Conservation (phyloP, 768 basidiomycete species). For the Calocera viscosa region DNA sequence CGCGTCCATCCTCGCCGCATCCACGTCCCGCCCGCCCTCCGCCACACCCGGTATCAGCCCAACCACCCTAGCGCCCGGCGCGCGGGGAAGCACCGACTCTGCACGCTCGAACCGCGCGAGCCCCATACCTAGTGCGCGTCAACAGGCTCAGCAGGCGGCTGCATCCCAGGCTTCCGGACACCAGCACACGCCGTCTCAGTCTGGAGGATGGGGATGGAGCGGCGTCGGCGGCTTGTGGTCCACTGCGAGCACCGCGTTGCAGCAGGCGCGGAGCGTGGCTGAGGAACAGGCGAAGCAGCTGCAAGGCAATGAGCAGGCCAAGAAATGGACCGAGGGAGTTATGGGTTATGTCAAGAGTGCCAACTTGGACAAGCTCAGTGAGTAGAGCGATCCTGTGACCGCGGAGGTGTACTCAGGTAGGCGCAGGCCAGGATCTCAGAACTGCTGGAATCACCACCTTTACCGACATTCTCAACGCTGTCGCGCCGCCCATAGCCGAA, state of each 20-base stretch:
- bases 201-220: slow-evolving; percentile 60
- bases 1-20: slow-evolving; percentile 18
- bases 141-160: slow-evolving; percentile 16
- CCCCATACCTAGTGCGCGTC: slow-evolving; percentile 2
- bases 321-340: slow-evolving; percentile 77
- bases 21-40: slow-evolving; percentile 31
- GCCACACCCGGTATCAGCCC: slow-evolving; percentile 16
- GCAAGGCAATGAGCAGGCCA: slow-evolving; percentile 65
- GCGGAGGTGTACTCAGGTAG: slow-evolving; percentile 9
- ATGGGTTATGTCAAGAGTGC: slow-evolving; percentile 78
- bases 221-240: slow-evolving; percentile 54
- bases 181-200: slow-evolving; percentile 24
- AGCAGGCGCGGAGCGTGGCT: slow-evolving; percentile 76
- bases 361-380: slow-evolving; percentile 83
- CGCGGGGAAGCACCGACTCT: neutral
- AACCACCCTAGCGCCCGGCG: neutral
- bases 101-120: neutral
- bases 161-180: slow-evolving; percentile 18
- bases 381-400: slow-evolving; percentile 19
- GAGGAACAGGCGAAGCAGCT: slow-evolving; percentile 88
- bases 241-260: slow-evolving; percentile 70
- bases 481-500: slow-evolving; percentile 95
- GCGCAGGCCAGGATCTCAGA: slow-evolving; percentile 75
- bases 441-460: slow-evolving; percentile 78
- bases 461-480: slow-evolving; percentile 84